Base-by-base conservation (phyloP, 805 yeast species). In the Wickerhamomyces canadensis region DNA sequence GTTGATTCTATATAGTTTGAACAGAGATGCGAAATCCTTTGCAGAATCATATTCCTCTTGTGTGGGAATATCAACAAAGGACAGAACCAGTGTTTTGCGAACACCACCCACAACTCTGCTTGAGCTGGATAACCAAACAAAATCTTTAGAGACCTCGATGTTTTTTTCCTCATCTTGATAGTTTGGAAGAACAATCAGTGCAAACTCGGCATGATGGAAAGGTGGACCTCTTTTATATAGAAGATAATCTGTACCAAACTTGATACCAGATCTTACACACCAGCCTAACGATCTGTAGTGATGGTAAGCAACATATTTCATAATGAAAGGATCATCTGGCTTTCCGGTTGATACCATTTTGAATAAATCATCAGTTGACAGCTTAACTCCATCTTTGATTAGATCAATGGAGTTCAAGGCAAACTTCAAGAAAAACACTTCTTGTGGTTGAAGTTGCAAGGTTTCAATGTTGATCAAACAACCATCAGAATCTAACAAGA, bases 161-260 rank as follows among this genome's bases (percentile, higher is more conserved):
- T 61, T 61, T 24, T 55, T 43, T 0, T 52, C 48, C 8, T 55
- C 64, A 17, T 58, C 61, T 11, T 49, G 49, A 31, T 58, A 58
- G 31, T 63, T 59, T 1, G 73, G 68, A 19, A 76, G 41, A 6
- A 84, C 64, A 32, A 73, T 53, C 4, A 86, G 63, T 6, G 91
- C 85, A 57, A 76, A 85, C 55, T 88, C 95, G 0, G 98, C 97
- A 57, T 93, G 99, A 35, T 82, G 78, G 57, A 89, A 87, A 2
- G 97, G 97, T 8, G 98, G 98, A 0, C 99, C 99, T 40, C 91
- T 68, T 37, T 81, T 77, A 58, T 93, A 93, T 5, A 93, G 65
- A 8, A 93, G 62, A 58, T 67, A 82, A 51, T 89, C 94, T n/a
- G 84, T 74, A 2, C 96, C 96, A 58, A 93, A 93, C 58, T 93